Evolutionary conservation across 2,329 filamentous ascomycete genomes (phyloP).

Genomic region (Reticulascus tulasneorum): DNA sequence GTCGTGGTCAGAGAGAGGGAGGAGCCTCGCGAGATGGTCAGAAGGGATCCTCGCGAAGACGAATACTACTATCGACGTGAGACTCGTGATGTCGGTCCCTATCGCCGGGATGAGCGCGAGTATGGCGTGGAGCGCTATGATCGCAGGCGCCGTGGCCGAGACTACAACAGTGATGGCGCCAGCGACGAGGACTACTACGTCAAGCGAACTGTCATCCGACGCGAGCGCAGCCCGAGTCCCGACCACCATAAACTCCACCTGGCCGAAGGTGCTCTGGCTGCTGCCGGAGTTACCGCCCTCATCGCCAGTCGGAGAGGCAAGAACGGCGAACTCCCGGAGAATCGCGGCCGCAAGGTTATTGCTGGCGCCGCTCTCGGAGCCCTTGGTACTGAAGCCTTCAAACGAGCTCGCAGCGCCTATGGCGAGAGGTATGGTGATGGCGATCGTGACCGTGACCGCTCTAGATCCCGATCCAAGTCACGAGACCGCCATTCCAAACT

Average conservation of each 20-base stretch:
- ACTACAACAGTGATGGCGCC: constrained; percentile 31
- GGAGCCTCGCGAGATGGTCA: constrained; percentile 30
- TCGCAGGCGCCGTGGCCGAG: constrained; percentile 30
- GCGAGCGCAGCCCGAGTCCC: constrained; percentile 46
- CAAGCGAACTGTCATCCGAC: constrained; percentile 43
- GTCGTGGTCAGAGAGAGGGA: constrained; percentile 42
- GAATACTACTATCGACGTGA: constrained; percentile 51
- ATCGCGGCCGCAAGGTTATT: constrained; percentile 55
- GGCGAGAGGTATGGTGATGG: constrained; percentile 23
- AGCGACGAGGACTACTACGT: constrained; percentile 38
- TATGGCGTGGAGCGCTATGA: constrained; percentile 25
- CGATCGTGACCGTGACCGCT: constrained; percentile 35
- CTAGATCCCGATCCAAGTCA: constrained; percentile 31
- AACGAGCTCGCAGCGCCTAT: constrained; percentile 58
- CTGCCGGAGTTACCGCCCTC: constrained; percentile 58
- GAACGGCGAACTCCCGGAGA: constrained; percentile 44
- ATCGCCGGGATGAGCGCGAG: constrained; percentile 20
- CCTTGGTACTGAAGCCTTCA: constrained; percentile 57
- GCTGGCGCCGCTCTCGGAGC: constrained; percentile 61
- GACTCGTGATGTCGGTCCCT: constrained; percentile 35
- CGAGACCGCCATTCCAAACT: constrained; percentile 36
- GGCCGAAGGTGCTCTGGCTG: constrained; percentile 61
- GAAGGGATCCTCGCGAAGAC: constrained; percentile 37
- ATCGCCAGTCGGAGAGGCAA: constrained; percentile 50
- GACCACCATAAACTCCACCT: constrained; percentile 55